Conservation (phyloP, 2,329 filamentous ascomycete species). For the Apiospora sp. region DNA sequence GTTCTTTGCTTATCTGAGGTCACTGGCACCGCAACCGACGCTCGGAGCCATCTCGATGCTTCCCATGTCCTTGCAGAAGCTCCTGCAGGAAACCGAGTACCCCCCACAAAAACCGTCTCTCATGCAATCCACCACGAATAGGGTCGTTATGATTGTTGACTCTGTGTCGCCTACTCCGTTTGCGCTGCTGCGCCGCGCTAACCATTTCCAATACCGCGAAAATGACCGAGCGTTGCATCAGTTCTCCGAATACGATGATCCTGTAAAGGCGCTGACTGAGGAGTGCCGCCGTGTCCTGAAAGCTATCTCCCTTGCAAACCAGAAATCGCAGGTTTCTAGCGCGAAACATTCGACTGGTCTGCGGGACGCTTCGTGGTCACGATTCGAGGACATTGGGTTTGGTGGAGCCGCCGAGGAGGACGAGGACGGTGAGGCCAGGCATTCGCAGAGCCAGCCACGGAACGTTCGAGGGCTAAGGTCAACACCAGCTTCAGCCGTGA, state of each 20-base stretch:
- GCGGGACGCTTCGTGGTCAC: constrained; percentile 91
- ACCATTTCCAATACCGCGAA: constrained; percentile 94
- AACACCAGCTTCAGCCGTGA: constrained; percentile 71
- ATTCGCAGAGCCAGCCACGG: constrained; percentile 49
- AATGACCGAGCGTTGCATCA: constrained; percentile 84
- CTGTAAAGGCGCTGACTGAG: constrained; percentile 85
- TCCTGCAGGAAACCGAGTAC: constrained; percentile 93
- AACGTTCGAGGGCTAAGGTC: constrained; percentile 62
- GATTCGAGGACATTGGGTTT: constrained; percentile 96
- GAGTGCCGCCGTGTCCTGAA: constrained; percentile 92
- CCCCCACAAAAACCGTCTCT: constrained; percentile 81
- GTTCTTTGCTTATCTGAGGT: constrained; percentile 96
- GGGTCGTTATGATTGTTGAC: constrained; percentile 96
- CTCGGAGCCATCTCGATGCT: constrained; percentile 83
- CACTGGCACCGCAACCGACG: constrained; percentile 81
- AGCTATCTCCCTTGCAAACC: constrained; percentile 87
- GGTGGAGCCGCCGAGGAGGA: constrained; percentile 77
- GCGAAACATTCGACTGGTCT: constrained; percentile 76
- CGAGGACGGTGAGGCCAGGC: constrained; percentile 67
- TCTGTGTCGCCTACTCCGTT: constrained; percentile 95
- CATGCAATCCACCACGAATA: constrained; percentile 81
- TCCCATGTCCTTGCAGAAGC: constrained; percentile 88
- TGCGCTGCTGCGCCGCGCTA: constrained; percentile 85
- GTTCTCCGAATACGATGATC: constrained; percentile 90
- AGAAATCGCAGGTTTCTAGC: constrained; percentile 80